Base-by-base conservation (phyloP, 2,329 filamentous ascomycete species). In the Venturiaceae sp. region DNA sequence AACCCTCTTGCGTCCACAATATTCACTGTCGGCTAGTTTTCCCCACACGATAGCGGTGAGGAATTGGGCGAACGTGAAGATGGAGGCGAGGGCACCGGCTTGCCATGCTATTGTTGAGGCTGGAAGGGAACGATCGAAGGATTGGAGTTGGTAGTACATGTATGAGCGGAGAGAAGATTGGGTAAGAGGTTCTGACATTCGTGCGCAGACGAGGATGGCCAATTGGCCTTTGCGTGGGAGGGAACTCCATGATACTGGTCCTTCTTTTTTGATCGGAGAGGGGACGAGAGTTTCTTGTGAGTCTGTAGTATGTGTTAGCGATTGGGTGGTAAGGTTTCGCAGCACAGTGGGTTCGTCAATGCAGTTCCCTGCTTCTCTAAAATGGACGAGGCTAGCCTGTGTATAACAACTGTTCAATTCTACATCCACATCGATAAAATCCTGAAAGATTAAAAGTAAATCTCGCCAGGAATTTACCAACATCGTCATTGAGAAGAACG, bases 111-210 rank as follows among this genome's bases (percentile, higher is more conserved):
- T 91, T 1, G 81, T 83, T 2, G 79, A 78, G 57, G 85, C 80
- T 2, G 80, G 73, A 21, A 79, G 69, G 26, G 72, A 77, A 2
- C 77, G 77, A 26, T 88, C 79, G 64, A 95, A 92, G 60, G 86
- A 92, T 64, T 83, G 84, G n/a, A 95, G 80, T 70, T 92, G 89
- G 71, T 92, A 95, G 73, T 90, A 95, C 77, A 95, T 84, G 71
- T 95, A 95, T 1, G 87, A 82, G 71, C 87, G 81, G 7, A 91
- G 71, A 14, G 85, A 89, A 1, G 88, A 91, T 67, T 94, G 88
- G 0, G 89, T 87, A 36, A 95, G 75, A 3, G 90, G 90, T 68
- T 95, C 91, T 11, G 87, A 90, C 23, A 95, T 75, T 32, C 91
- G 83, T 8, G 90, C 86, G 47, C 95, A 74, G 0, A 87, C 90